Percentiles rank a stretch among this genome's conserved stretches.
These are phyloP conservation scores for Gracilaria domingensis DNA, from an alignment of 23 red algal genomes.

Conservation along the genomic window DNA sequence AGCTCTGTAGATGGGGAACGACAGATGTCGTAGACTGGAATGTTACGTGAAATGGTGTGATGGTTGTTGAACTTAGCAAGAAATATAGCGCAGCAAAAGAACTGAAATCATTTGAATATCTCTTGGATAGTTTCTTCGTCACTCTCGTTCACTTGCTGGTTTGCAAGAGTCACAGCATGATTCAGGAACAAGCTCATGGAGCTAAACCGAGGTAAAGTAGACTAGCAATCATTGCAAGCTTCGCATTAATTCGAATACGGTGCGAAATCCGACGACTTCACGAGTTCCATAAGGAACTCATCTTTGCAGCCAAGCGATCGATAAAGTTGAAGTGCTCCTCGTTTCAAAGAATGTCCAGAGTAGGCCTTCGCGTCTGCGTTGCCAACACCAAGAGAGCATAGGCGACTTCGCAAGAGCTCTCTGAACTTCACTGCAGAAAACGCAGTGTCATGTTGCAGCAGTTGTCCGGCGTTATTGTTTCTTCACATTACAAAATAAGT, in stretches of 20 bases:
- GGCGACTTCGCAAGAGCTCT: neutral
- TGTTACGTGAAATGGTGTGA: constrained; percentile 56
- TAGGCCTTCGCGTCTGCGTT: neutral
- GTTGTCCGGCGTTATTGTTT: neutral
- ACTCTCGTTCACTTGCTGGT: too few species aligned
- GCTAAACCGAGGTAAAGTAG: too few species aligned
- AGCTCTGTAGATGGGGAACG: constrained; percentile 93
- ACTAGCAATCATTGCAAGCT: too few species aligned
- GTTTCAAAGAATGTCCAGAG: constrained; percentile 39
- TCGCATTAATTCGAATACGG: too few species aligned
- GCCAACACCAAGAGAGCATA: neutral
- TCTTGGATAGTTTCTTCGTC: too few species aligned
- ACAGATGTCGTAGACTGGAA: constrained; percentile 91
- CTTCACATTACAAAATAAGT: neutral
- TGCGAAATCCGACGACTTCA: too few species aligned
- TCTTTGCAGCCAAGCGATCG: neutral
- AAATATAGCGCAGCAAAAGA: too few species aligned
- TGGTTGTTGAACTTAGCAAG: constrained; percentile 63
- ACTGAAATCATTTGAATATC: too few species aligned
- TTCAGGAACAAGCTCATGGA: too few species aligned
- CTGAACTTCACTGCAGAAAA: neutral
- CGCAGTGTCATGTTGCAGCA: neutral
- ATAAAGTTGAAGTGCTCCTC: constrained; percentile 28
- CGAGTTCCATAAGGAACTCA: too few species aligned
- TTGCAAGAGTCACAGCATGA: too few species aligned